phyloP scores from a whole-genome alignment of 2,329 filamentous ascomycete genomes.

The Fusarium sp. region DNA sequence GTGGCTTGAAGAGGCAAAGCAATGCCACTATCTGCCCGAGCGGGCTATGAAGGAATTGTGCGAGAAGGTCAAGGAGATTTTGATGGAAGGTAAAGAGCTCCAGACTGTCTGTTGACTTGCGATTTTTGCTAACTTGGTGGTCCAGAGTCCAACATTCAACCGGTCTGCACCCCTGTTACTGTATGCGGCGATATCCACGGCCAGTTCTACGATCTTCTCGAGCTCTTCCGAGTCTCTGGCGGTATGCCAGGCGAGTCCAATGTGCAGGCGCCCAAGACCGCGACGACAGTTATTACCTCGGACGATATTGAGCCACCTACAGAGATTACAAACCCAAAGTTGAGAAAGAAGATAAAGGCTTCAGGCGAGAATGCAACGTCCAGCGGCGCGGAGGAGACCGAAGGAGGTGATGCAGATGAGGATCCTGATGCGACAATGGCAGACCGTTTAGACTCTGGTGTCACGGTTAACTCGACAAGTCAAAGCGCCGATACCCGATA shows the following conservation, averaged over 20 bases:
- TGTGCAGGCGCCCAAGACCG: slow-evolving; percentile 76
- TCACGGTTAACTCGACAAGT: slow-evolving; percentile 54
- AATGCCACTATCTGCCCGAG: slow-evolving; percentile 97
- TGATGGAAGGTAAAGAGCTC: slow-evolving; percentile 86
- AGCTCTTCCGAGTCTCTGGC: slow-evolving; percentile 95
- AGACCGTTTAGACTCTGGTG: slow-evolving; percentile 54
- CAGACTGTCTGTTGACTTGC: slow-evolving; percentile 6
- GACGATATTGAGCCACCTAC: slow-evolving; percentile 93
- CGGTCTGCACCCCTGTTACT: slow-evolving; percentile 95
- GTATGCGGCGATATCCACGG: slow-evolving; percentile 99
- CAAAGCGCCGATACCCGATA: slow-evolving; percentile 70
- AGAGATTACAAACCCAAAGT: slow-evolving; percentile 88
- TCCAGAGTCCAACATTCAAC: slow-evolving; percentile 96
- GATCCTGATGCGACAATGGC: slow-evolving; percentile 50
- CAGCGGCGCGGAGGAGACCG: slow-evolving; percentile 66
- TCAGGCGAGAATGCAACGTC: slow-evolving; percentile 58
- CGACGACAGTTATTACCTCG: slow-evolving; percentile 84
- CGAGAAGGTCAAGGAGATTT: slow-evolving; percentile 97
- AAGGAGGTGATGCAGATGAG: slow-evolving; percentile 59
- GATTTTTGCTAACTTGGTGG: slow-evolving; percentile 35
- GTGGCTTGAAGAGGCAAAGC: slow-evolving; percentile 96
- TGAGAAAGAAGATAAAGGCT: slow-evolving; percentile 84
- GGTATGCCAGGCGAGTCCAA: slow-evolving; percentile 92
- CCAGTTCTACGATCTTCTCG: slow-evolving; percentile 97
- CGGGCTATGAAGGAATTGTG: slow-evolving; percentile 98